Percentiles rank a stretch among this genome's conserved stretches.
These are phyloP conservation scores for Plasmopara viticola DNA, from an alignment of 352 stramenopile genomes.

Conservation along the genomic window DNA sequence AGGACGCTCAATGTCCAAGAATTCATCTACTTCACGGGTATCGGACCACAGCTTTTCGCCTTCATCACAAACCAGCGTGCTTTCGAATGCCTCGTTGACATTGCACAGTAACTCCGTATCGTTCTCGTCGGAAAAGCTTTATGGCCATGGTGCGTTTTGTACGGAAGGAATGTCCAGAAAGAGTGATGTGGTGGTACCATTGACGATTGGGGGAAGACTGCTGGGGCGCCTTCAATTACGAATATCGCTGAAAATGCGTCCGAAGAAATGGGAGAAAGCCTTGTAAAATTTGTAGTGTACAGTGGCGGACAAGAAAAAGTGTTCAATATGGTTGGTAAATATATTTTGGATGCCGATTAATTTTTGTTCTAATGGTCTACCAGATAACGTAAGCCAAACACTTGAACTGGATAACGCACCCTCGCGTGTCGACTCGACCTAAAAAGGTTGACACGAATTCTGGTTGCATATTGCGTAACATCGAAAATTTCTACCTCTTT, in stretches of 20 bases:
- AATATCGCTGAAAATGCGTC: constrained; percentile 46
- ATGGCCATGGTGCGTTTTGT: constrained; percentile 65
- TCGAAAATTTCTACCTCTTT: no score
- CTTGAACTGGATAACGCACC: no score
- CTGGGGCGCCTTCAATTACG: constrained; percentile 51
- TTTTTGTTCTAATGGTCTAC: no score
- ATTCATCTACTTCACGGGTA: constrained; percentile 23
- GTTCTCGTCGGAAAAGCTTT: constrained; percentile 34
- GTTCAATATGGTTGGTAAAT: no score
- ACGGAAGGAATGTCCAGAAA: constrained; percentile 44
- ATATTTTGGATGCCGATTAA: no score
- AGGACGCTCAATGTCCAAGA: constrained; percentile 27
- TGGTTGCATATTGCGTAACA: no score
- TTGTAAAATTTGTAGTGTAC: no score
- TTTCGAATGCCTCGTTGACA: constrained; percentile 31
- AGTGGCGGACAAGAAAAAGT: no score
- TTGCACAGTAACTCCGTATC: constrained; percentile 16
- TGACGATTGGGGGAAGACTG: constrained; percentile 59
- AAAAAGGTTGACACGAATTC: no score
- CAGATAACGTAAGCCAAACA: no score
- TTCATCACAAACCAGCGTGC: constrained; percentile 21
- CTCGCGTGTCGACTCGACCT: no score
- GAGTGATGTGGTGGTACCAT: constrained; percentile 42
- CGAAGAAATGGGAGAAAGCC: constrained; percentile 16
- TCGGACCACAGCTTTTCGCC: constrained; percentile 19